Evolutionary conservation across 305 asterid species (phyloP).

Genomic region (Solanum hybrid): DNA sequence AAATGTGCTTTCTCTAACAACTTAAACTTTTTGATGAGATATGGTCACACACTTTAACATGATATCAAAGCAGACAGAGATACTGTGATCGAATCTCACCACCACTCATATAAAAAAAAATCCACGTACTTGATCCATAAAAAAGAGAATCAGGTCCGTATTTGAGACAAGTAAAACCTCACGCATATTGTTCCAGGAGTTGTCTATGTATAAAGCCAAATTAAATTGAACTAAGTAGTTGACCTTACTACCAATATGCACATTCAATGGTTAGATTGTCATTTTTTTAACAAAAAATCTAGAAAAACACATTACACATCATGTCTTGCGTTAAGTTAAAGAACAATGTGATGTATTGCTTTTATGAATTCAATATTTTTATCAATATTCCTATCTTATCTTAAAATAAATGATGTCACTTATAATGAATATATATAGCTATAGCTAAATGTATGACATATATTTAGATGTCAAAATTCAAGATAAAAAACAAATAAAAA

Average conservation of each 20-base stretch:
- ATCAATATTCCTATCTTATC: not conserved
- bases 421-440: no score
- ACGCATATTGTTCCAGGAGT: no score
- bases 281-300: not conserved
- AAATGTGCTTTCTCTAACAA: no score
- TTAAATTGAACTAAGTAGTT: not conserved
- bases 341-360: not conserved
- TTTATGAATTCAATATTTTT: not conserved
- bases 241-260: not conserved
- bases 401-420: not conserved
- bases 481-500: no score
- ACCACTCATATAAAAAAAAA: not conserved
- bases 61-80: accelerated
- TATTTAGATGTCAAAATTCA: no score
- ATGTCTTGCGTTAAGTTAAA: not conserved
- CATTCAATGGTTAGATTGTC: not conserved
- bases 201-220: not conserved
- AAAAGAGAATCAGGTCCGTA: no score
- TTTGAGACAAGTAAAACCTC: no score
- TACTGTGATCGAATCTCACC: not conserved
- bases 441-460: no score
- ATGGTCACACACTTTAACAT: not conserved
- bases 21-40: not conserved
- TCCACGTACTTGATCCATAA: no score
- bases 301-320: not conserved